phyloP scores from a whole-genome alignment of 2,329 filamentous ascomycete species.

The Cordyceps tenuipes region DNA sequence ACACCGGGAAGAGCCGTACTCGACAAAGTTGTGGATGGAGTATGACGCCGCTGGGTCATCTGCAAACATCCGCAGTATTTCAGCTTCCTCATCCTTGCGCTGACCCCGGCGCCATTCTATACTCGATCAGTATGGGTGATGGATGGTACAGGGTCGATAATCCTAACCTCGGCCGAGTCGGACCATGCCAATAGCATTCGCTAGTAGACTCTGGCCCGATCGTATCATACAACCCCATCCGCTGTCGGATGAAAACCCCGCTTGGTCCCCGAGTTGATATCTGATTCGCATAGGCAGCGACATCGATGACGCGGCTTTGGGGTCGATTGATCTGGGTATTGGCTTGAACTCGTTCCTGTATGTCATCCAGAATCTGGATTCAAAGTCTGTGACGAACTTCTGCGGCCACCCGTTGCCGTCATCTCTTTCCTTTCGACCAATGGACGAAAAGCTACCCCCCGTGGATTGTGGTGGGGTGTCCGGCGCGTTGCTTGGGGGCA shows the following conservation, averaged over 20 bases:
- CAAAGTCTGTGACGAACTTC: conserved; percentile 83
- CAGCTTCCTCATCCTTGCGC: conserved; percentile 51
- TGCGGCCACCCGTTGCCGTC: conserved; percentile 65
- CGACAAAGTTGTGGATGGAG: conserved; percentile 90
- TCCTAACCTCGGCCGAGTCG: conserved; percentile 67
- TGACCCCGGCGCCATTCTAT: conserved; percentile 66
- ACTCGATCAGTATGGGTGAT: neutral
- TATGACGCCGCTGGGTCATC: conserved; percentile 82
- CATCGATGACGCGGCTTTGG: conserved; percentile 61
- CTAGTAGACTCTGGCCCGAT: conserved; percentile 86
- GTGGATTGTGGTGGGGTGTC: conserved; percentile 41
- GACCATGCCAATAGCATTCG: conserved; percentile 70
- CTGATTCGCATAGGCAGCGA: conserved; percentile 80
- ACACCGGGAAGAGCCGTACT: conserved; percentile 76
- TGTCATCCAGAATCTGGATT: conserved; percentile 91
- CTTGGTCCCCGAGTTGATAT: conserved; percentile 67
- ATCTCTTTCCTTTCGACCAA: conserved; percentile 37
- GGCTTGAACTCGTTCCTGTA: conserved; percentile 80
- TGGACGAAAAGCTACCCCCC: conserved; percentile 42
- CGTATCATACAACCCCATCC: conserved; percentile 99
- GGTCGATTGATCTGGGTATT: conserved; percentile 72
- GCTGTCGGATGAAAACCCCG: conserved; percentile 83
- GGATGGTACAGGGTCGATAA: neutral
- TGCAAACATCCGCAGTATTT: conserved; percentile 73
- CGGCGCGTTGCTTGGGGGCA: conserved; percentile 23